Conservation (phyloP, 2,329 filamentous ascomycete species). For the Diplodia sapinea region DNA sequence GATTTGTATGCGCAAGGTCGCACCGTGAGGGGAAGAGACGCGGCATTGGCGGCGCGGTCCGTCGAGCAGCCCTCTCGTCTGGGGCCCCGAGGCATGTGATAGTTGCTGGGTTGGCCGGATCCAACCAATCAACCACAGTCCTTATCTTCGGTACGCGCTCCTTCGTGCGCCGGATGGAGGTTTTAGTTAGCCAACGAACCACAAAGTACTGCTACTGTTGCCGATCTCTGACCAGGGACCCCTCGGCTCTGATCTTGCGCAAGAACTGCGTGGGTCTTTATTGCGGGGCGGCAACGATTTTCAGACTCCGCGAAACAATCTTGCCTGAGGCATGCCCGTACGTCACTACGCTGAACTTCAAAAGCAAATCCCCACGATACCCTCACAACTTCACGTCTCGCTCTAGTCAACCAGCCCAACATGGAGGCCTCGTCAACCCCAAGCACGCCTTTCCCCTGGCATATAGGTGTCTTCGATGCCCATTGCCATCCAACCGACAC, state of each 20-base stretch:
- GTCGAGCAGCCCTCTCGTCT: neutral
- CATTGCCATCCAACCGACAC: slow-evolving; percentile 87
- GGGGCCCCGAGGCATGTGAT: slow-evolving; percentile 28
- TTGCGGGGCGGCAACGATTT: neutral
- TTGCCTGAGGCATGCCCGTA: neutral
- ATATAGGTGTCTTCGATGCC: slow-evolving; percentile 74
- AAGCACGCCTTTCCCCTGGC: slow-evolving; percentile 64
- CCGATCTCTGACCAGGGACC: neutral
- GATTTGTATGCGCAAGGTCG: slow-evolving; percentile 12
- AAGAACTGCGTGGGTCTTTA: neutral
- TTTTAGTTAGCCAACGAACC: neutral
- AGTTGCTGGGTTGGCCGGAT: neutral
- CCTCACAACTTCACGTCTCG: neutral
- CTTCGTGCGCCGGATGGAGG: neutral
- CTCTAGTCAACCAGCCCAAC: neutral
- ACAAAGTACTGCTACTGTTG: neutral
- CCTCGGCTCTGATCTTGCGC: slow-evolving; percentile 1
- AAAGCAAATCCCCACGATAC: neutral
- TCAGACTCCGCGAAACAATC: neutral
- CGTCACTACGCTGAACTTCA: neutral
- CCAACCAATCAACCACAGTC: neutral
- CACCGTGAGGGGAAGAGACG: slow-evolving; percentile 23
- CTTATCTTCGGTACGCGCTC: neutral
- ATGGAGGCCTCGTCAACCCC: neutral
- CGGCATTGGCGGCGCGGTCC: slow-evolving; percentile 22